These are phyloP conservation scores for Aureobasidium sp. DNA, from an alignment of 2,329 filamentous ascomycete species.

Conservation along the genomic window DNA sequence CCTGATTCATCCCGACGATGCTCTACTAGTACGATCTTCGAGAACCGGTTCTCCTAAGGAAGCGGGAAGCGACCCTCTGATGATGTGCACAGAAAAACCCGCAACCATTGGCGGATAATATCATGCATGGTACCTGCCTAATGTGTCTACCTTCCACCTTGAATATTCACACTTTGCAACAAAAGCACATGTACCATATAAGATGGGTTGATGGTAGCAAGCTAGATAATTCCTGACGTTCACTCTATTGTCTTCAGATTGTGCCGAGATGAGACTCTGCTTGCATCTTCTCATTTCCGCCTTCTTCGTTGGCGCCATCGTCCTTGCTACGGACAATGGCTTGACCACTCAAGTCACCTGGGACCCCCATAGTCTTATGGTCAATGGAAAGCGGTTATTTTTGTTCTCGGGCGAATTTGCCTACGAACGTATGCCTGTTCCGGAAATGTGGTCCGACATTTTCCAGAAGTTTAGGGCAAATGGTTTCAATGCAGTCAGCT, in stretches of 20 bases:
- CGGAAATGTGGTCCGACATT: slow-evolving; percentile 45
- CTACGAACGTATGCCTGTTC: slow-evolving; percentile 47
- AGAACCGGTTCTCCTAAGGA: neutral
- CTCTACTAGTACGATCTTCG: neutral
- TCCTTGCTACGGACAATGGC: slow-evolving; percentile 13
- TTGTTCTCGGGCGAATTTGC: slow-evolving; percentile 50
- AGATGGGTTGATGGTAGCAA: neutral
- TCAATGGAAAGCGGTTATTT: slow-evolving; percentile 46
- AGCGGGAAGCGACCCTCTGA: neutral
- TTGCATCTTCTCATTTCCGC: neutral
- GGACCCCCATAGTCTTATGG: slow-evolving; percentile 49
- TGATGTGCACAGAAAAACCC: neutral
- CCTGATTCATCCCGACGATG: neutral
- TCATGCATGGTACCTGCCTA: neutral
- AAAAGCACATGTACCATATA: neutral
- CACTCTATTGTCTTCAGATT: neutral
- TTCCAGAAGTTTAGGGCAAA: slow-evolving; percentile 47
- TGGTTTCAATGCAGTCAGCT: slow-evolving; percentile 40
- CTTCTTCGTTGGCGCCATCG: neutral
- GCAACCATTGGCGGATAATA: slow-evolving; percentile 10
- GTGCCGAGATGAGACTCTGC: neutral
- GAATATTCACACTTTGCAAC: neutral
- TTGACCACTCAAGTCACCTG: slow-evolving; percentile 43
- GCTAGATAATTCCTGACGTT: neutral
- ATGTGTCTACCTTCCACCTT: neutral